These are phyloP conservation scores for Areca catechu DNA, from an alignment of 176 grass and related monocot genomes.

Conservation along the genomic window DNA sequence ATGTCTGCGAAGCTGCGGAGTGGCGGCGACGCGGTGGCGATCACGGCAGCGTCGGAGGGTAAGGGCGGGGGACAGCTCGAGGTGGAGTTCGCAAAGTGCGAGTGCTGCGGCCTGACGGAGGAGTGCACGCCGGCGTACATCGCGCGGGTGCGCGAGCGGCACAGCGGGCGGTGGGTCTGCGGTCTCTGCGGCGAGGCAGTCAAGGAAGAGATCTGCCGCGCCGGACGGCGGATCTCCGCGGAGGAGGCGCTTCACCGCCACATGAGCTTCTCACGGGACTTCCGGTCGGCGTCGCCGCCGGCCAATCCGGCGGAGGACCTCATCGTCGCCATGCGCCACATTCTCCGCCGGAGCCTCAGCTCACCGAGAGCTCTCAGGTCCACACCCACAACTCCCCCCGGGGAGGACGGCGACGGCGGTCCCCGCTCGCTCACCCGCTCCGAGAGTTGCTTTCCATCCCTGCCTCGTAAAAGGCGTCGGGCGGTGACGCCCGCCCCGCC, in stretches of 20 bases:
- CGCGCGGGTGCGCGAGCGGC: conserved; percentile 1
- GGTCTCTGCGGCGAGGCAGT: conserved; percentile 13
- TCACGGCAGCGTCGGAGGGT: neutral
- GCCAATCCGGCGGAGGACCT: conserved; percentile 1
- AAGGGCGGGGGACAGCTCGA: neutral
- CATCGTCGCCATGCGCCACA: conserved; percentile 12
- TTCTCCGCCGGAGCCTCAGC: conserved; percentile 3
- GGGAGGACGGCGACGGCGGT: neutral
- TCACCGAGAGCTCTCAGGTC: neutral
- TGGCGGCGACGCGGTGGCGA: neutral
- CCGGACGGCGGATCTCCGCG: neutral
- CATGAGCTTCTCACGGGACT: conserved; percentile 1
- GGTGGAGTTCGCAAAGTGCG: conserved; percentile 5
- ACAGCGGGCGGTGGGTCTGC: conserved; percentile 14
- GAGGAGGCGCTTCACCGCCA: conserved; percentile 10
- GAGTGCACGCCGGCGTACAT: conserved; percentile 13
- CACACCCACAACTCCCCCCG: neutral
- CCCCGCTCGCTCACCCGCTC: neutral
- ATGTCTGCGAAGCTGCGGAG: neutral
- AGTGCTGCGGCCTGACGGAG: conserved; percentile 10
- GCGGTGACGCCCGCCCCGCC: no score
- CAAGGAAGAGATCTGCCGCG: conserved; percentile 7
- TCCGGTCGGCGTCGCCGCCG: conserved; percentile 2
- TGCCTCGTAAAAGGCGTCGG: neutral
- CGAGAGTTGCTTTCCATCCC: neutral